These are phyloP conservation scores for Euphorbia corollata DNA, from an alignment of 441 rosid genomes.

Conservation along the genomic window DNA sequence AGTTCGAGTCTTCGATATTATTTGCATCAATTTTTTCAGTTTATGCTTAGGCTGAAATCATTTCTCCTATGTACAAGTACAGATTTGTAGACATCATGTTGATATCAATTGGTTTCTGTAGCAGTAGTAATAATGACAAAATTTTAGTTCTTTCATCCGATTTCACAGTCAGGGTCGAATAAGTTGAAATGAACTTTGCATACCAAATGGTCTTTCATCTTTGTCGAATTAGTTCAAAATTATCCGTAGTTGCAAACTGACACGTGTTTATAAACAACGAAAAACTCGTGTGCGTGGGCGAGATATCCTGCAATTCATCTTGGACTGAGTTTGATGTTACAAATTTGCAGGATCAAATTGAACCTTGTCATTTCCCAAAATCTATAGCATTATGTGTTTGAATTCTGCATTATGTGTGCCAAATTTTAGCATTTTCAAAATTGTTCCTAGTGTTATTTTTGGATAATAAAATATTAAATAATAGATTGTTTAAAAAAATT, in stretches of 20 bases:
- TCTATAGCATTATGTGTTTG: no score
- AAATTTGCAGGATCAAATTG: no score
- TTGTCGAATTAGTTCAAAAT: not conserved
- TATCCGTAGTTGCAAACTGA: not conserved
- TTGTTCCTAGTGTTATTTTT: not conserved
- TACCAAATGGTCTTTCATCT: not conserved
- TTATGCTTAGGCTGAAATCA: not conserved
- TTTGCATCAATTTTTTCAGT: not conserved
- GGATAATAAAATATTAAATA: not conserved
- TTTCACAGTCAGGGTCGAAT: not conserved
- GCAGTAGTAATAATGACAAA: not conserved
- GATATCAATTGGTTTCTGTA: constrained; percentile 8
- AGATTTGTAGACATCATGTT: constrained; percentile 1
- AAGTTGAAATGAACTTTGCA: not conserved
- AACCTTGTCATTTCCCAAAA: no score
- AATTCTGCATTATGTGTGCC: not conserved
- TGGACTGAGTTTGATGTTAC: no score
- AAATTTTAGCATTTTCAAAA: not conserved
- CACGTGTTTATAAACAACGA: not conserved
- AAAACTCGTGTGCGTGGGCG: not conserved
- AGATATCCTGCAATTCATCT: no score
- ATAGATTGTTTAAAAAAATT: no score
- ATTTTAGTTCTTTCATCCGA: not conserved
- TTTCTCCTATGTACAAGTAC: not conserved
- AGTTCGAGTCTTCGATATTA: not conserved